These are phyloP conservation scores for Globisporangium perplexum DNA, from an alignment of 352 stramenopile genomes.

Conservation along the genomic window DNA sequence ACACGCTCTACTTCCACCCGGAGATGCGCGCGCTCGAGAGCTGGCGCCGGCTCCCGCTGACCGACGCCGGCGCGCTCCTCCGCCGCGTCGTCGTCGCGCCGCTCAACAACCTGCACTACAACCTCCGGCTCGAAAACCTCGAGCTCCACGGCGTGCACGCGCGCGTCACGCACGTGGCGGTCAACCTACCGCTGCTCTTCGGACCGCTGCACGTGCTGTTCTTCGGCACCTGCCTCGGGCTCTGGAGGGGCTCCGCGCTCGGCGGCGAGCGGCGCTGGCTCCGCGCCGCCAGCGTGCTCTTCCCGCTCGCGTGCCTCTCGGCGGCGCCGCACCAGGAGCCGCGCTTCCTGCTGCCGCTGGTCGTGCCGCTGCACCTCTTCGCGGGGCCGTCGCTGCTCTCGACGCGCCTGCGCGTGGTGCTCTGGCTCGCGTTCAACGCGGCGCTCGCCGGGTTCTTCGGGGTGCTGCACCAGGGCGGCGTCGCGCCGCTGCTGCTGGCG, in stretches of 20 bases:
- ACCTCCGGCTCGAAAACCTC: slow-evolving; percentile 87
- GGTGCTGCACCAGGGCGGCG: slow-evolving; percentile 61
- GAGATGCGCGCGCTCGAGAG: slow-evolving; percentile 8
- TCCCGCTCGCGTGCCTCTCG: slow-evolving; percentile 81
- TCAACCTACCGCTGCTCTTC: slow-evolving; percentile 94
- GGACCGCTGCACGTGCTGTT: slow-evolving; percentile 74
- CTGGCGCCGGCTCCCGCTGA: neutral
- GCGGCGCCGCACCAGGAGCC: slow-evolving; percentile 93
- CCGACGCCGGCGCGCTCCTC: neutral
- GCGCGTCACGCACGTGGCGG: slow-evolving; percentile 73
- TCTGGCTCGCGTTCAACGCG: slow-evolving; percentile 58
- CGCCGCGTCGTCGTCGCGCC: slow-evolving; percentile 45
- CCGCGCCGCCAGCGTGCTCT: slow-evolving; percentile 34
- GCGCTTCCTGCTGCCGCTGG: slow-evolving; percentile 85
- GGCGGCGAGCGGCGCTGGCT: slow-evolving; percentile 6
- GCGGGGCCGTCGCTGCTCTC: slow-evolving; percentile 9
- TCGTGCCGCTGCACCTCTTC: slow-evolving; percentile 82
- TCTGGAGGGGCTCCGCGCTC: too few species aligned
- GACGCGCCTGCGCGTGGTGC: slow-evolving; percentile 1
- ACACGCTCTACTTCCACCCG: slow-evolving; percentile 57
- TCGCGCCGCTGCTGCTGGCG: slow-evolving; percentile 54
- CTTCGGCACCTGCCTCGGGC: slow-evolving; percentile 15
- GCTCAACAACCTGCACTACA: slow-evolving; percentile 91
- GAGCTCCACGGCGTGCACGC: slow-evolving; percentile 89
- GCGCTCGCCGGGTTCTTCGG: slow-evolving; percentile 58